Percentiles rank a stretch among this genome's conserved stretches.
Evolutionary conservation across 2,329 filamentous ascomycete species (phyloP).

Genomic region (Emergomyces orientalis): DNA sequence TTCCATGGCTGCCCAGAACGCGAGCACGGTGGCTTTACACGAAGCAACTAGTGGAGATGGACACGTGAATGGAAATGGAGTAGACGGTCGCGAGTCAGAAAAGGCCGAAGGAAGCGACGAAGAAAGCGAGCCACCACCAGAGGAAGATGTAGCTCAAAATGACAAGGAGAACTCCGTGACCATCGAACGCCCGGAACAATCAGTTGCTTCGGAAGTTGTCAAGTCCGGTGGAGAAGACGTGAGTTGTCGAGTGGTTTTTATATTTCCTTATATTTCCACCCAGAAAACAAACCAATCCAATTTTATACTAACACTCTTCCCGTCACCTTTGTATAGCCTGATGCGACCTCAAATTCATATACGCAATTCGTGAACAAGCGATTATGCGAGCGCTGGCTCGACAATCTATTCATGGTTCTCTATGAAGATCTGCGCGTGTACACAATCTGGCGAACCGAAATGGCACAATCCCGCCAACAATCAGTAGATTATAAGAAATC

Average conservation of each 20-base stretch:
- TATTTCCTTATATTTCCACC: not conserved
- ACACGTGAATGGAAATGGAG: conserved; percentile 30
- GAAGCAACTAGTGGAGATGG: conserved; percentile 49
- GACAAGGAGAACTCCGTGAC: conserved; percentile 25
- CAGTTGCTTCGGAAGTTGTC: conserved; percentile 64
- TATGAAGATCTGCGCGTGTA: conserved; percentile 98
- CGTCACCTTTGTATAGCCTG: conserved; percentile 38
- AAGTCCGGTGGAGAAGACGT: conserved; percentile 67
- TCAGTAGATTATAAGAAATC: conserved; percentile 94
- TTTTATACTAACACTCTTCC: not conserved
- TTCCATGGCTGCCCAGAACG: conserved; percentile 52
- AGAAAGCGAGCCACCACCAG: conserved; percentile 25
- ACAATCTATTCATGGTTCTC: conserved; percentile 97
- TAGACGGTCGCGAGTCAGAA: conserved; percentile 20
- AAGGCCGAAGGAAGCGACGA: conserved; percentile 20
- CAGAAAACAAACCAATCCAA: not conserved
- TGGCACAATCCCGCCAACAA: conserved; percentile 89
- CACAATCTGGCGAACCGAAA: conserved; percentile 98
- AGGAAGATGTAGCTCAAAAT: conserved; percentile 19
- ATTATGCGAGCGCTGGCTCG: conserved; percentile 92
- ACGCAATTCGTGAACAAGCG: conserved; percentile 95
- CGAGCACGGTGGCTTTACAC: conserved; percentile 69
- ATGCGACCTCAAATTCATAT: conserved; percentile 61
- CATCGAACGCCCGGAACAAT: conserved; percentile 71
- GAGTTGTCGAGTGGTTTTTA: conserved; percentile 23